Percentiles rank a stretch among this genome's conserved stretches.
Conservation (phyloP, 352 stramenopile genomes). For the Phytophthora sansomeana region DNA sequence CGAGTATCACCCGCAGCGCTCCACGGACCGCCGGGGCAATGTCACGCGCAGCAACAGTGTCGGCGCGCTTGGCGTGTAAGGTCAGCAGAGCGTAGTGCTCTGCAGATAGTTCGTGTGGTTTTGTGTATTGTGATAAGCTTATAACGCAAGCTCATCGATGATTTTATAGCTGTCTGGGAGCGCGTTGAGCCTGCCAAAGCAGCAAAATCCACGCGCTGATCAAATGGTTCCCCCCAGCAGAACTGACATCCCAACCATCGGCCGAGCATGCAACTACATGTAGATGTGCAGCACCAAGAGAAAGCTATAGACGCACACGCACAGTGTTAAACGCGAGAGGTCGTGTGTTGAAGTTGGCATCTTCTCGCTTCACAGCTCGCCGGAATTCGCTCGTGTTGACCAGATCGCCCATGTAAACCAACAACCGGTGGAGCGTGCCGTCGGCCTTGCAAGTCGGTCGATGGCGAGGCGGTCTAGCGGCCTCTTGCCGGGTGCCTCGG, state of each 20-base stretch:
- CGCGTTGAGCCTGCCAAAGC: no score
- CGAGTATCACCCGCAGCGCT: conserved; percentile 57
- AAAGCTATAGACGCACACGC: no score
- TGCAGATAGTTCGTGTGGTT: background rate
- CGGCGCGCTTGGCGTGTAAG: conserved; percentile 17
- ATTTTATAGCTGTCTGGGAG: background rate
- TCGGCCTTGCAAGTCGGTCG: background rate
- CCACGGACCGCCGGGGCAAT: conserved; percentile 37
- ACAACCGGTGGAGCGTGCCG: no score
- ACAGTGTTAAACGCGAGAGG: conserved; percentile 6
- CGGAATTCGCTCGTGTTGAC: background rate
- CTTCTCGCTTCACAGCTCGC: background rate
- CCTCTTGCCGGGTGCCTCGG: conserved; percentile 7
- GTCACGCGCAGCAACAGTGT: conserved; percentile 23
- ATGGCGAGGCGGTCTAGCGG: conserved; percentile 18
- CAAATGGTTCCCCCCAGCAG: conserved; percentile 1
- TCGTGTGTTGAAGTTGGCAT: conserved; percentile 11
- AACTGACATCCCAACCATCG: background rate
- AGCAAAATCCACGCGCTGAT: no score
- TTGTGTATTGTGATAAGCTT: conserved; percentile 8
- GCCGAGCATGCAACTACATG: no score
- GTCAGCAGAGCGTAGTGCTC: conserved; percentile 1
- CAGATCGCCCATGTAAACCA: no score
- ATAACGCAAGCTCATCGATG: conserved; percentile 7
- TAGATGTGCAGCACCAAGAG: no score